phyloP scores from a whole-genome alignment of 1,284 basidiomycete species.

The Filobasidium uniguttulatum region DNA sequence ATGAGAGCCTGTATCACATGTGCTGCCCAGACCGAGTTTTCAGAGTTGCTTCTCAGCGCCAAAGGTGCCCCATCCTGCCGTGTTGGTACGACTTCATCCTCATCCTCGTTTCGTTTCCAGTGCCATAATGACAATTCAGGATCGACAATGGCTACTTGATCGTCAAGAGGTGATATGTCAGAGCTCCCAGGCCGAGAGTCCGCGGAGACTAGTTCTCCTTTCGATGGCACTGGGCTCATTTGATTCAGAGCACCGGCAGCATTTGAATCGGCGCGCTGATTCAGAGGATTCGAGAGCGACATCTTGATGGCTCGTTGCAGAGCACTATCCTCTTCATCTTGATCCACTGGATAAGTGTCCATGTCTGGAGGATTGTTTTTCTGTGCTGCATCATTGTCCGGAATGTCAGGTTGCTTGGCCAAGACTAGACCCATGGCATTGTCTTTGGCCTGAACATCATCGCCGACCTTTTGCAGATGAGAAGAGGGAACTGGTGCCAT shows the following conservation, averaged over 20 bases:
- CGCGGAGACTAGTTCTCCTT: too few species aligned
- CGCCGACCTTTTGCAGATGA: background rate
- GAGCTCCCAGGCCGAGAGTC: too few species aligned
- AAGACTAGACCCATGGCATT: background rate
- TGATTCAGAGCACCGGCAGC: too few species aligned
- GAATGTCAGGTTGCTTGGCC: background rate
- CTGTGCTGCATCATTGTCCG: background rate
- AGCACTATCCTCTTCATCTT: background rate
- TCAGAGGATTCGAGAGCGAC: background rate
- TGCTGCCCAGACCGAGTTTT: background rate
- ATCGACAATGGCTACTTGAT: too few species aligned
- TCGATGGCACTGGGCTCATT: too few species aligned
- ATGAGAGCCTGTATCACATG: background rate
- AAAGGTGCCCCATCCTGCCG: background rate
- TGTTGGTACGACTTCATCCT: background rate
- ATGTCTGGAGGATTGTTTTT: background rate
- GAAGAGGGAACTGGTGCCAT: too few species aligned
- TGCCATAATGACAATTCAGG: too few species aligned
- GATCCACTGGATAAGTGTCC: background rate
- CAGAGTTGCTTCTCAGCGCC: background rate
- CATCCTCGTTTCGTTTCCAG: background rate
- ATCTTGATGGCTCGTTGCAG: background rate
- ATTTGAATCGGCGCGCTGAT: too few species aligned
- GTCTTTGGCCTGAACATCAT: background rate
- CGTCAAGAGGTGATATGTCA: too few species aligned